Evolutionary conservation across 1,139 yeast species (phyloP), one percentile per base, ranked within the genome.

Genomic region (Sugiyamaella xylanicola): DNA sequence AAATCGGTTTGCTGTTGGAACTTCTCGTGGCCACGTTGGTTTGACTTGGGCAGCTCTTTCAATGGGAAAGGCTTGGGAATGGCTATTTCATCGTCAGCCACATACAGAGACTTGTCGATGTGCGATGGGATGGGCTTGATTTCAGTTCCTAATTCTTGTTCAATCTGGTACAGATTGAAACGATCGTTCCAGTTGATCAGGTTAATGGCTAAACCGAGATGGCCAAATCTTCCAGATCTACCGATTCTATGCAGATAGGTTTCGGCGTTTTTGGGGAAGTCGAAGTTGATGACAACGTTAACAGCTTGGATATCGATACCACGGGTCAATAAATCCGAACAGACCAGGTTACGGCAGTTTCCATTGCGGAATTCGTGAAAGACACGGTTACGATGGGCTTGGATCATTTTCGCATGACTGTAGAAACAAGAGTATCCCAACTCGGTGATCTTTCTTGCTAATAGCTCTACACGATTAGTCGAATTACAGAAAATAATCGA

Each of bases 231-330:
- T 65, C 99, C 99, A 2, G 97, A 91, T 79, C 99, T 92, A 79
- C 99, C 98, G 68, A 93, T 95, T 81, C 99, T 88, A 76, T 93
- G 99, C 66, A 93, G 82, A 73, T 93, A 93, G 44, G 98, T 93
- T 74, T 93, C 99, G 9, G 98, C 97, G 57, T 89, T 91, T 74
- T 93, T 93, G 60, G 99, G 99, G 85, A 93, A 93, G 74, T 93
- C 99, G 73, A 93, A 95, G 75, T 93, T 93, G 68, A 93, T 89
- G 56, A 93, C 99, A 50, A 93, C 99, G 69, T 95, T 95, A 62
- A 93, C 99, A 11, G 98, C 98, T 74, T 95, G 99, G 66, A 93
- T 93, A 79, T 93, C 99, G 67, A 93, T 93, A 83, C 99, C 99
- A 81, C 99, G 89, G 39, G 99, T 93, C 65, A 95, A 82, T 63